Evolutionary conservation across 441 rosid genomes (phyloP).

Genomic region (Eruca vesicaria): DNA sequence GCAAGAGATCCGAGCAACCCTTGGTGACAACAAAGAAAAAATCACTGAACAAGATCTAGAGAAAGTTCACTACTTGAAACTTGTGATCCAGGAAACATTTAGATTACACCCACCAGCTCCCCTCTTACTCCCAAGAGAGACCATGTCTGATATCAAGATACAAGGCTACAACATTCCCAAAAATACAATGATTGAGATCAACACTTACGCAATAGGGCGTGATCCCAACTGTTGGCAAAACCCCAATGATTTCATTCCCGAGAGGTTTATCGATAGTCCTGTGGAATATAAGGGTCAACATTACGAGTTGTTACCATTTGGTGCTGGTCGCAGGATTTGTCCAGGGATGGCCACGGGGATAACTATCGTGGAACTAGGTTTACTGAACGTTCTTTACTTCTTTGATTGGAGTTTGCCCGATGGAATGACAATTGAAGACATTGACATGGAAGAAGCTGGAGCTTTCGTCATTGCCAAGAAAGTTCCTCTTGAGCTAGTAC

Average conservation of each 20-base stretch:
- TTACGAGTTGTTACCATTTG: slow-evolving; percentile 32
- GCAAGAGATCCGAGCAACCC: slow-evolving; percentile 25
- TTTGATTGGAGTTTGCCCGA: slow-evolving; percentile 34
- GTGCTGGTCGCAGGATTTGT: slow-evolving; percentile 36
- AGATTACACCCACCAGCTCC: slow-evolving; percentile 35
- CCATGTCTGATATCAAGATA: slow-evolving; percentile 25
- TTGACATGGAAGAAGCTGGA: slow-evolving; percentile 30
- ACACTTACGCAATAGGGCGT: slow-evolving; percentile 34
- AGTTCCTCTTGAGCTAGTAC: slow-evolving; percentile 31
- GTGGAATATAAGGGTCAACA: slow-evolving; percentile 31
- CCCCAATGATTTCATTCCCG: slow-evolving; percentile 32
- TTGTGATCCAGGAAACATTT: slow-evolving; percentile 30
- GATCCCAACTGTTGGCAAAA: slow-evolving; percentile 33
- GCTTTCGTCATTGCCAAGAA: slow-evolving; percentile 30
- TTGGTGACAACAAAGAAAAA: slow-evolving; percentile 23
- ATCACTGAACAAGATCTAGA: slow-evolving; percentile 26
- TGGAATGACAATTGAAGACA: slow-evolving; percentile 25
- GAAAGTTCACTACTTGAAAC: slow-evolving; percentile 23
- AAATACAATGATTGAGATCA: slow-evolving; percentile 32
- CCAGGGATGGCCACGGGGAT: slow-evolving; percentile 30
- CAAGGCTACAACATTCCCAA: slow-evolving; percentile 31
- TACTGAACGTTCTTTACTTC: slow-evolving; percentile 17
- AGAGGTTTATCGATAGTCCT: slow-evolving; percentile 24
- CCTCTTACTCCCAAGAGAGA: slow-evolving; percentile 28
- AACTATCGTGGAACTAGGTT: slow-evolving; percentile 6